phyloP scores from a whole-genome alignment of 2,329 filamentous ascomycete genomes.

The Nigrospora sphaerica region DNA sequence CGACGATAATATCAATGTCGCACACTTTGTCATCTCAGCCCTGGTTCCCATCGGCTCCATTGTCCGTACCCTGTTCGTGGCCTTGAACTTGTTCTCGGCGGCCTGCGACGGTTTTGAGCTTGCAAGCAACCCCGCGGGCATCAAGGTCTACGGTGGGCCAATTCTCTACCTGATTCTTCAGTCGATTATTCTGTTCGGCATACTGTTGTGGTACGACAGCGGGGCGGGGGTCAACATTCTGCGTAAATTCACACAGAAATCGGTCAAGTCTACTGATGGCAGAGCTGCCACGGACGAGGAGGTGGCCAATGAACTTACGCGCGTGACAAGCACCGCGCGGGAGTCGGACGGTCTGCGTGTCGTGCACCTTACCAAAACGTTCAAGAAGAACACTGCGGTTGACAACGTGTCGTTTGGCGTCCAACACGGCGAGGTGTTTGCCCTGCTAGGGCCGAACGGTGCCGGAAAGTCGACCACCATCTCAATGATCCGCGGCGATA shows the following conservation, averaged over 20 bases:
- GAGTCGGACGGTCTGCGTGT: constrained; percentile 66
- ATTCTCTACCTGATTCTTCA: constrained; percentile 79
- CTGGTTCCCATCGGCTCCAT: constrained; percentile 74
- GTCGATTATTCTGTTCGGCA: constrained; percentile 58
- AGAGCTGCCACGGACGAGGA: constrained; percentile 44
- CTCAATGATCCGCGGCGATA: constrained; percentile 81
- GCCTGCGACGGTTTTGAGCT: constrained; percentile 62
- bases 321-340: constrained; percentile 46
- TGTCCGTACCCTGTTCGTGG: constrained; percentile 65
- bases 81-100: constrained; percentile 77
- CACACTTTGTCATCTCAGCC: constrained; percentile 67
- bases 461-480: constrained; percentile 91
- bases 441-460: constrained; percentile 82
- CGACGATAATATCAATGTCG: constrained; percentile 58
- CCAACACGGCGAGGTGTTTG: constrained; percentile 74
- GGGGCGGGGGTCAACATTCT: constrained; percentile 53
- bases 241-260: constrained; percentile 22
- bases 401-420: constrained; percentile 84
- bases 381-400: constrained; percentile 71
- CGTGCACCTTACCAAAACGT: constrained; percentile 72
- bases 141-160: constrained; percentile 73
- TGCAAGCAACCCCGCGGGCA: constrained; percentile 60
- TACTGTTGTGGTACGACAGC: constrained; percentile 75
- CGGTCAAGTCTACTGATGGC: constrained; percentile 17
- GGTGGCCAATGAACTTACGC: constrained; percentile 55